Evolutionary conservation across 495 filamentous ascomycete species (phyloP).

Genomic region (Pseudevernia furfuracea): DNA sequence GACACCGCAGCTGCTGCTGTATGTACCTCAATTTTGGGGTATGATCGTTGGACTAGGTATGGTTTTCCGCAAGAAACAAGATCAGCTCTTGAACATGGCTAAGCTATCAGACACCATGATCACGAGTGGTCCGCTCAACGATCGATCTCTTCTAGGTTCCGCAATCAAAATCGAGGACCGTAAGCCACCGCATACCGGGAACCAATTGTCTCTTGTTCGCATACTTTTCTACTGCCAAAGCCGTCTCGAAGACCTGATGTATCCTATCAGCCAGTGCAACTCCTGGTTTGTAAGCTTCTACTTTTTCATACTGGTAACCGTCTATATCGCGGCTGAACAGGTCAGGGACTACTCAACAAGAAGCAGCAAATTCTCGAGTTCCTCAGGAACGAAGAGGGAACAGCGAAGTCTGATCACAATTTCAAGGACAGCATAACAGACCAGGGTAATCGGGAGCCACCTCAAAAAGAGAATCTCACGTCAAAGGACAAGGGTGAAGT

Average conservation of each 20-base stretch:
- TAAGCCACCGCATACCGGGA: background rate
- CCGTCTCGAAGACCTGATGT: background rate
- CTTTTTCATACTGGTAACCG: background rate
- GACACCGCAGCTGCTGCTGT: no score
- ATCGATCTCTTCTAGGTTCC: conserved; percentile 5
- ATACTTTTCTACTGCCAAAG: background rate
- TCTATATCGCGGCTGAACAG: no score
- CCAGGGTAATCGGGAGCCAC: no score
- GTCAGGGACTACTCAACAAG: conserved; percentile 14
- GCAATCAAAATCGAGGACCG: background rate
- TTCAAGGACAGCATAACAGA: no score
- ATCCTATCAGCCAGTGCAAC: conserved; percentile 3
- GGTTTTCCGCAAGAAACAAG: no score
- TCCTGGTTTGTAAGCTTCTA: conserved; percentile 11
- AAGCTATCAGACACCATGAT: conserved; percentile 16
- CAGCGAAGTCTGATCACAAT: no score
- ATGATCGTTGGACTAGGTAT: conserved; percentile 18
- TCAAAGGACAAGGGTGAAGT: no score
- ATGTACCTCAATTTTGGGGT: conserved; percentile 20
- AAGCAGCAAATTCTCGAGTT: conserved; percentile 6
- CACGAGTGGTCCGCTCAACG: conserved; percentile 3
- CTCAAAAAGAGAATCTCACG: no score
- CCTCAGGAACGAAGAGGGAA: background rate
- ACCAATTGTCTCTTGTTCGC: conserved; percentile 4
- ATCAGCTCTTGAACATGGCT: no score